Conservation (phyloP, 2,329 filamentous ascomycete species). For the Apiospora malaysiana region DNA sequence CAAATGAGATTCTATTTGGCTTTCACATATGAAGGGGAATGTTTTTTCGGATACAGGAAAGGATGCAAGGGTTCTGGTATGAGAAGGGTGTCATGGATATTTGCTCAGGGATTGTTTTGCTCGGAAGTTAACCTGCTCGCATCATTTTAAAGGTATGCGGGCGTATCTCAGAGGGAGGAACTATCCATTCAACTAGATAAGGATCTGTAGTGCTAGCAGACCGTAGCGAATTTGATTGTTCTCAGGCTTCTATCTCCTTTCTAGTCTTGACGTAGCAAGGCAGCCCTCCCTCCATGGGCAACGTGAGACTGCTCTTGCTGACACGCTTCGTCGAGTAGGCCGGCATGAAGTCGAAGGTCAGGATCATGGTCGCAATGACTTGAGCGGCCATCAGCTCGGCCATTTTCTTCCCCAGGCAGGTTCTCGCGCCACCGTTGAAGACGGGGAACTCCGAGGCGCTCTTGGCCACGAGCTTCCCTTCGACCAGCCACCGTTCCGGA, state of each 20-base stretch:
- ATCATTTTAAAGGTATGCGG: too few relatives aligned
- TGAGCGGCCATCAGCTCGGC: conserved; percentile 65
- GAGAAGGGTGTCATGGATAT: not conserved
- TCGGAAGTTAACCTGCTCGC: not conserved
- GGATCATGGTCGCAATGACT: conserved; percentile 56
- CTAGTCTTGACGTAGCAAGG: conserved; percentile 48
- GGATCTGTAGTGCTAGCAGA: too few relatives aligned
- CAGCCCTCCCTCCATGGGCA: conserved; percentile 68
- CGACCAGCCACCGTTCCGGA: conserved; percentile 62
- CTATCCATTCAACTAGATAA: too few relatives aligned
- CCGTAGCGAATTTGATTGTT: not conserved
- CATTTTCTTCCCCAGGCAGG: conserved; percentile 69
- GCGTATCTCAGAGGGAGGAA: too few relatives aligned
- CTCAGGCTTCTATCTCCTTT: not conserved
- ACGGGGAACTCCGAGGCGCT: conserved; percentile 65
- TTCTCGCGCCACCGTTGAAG: conserved; percentile 68
- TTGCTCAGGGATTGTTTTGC: not conserved
- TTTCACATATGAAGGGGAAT: not conserved
- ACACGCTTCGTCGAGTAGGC: conserved; percentile 53
- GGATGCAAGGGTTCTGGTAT: not conserved
- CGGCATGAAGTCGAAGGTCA: conserved; percentile 56
- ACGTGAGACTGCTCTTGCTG: conserved; percentile 65
- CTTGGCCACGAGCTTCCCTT: conserved; percentile 49
- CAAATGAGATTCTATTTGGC: not conserved
- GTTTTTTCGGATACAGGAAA: not conserved